A percentile compares a stretch with the other conserved stretches of the same genome.
Conservation (phyloP, 495 filamentous ascomycete species). For the Aspergillus olivimuriae region DNA sequence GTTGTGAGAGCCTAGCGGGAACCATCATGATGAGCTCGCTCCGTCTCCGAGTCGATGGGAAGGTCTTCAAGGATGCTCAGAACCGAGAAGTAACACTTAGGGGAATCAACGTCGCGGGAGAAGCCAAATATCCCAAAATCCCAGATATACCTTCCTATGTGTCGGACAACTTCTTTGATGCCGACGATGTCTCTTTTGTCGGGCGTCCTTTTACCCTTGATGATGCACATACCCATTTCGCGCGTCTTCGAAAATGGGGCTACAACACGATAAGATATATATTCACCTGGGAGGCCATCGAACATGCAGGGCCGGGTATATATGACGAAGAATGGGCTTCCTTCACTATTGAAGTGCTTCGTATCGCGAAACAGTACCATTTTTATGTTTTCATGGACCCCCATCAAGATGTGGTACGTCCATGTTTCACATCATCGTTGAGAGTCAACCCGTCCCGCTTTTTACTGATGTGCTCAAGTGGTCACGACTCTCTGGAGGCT, state of each 20-base stretch:
- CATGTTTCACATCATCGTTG: not conserved
- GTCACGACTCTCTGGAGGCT: slow-evolving; percentile 91
- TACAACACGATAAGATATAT: slow-evolving; percentile 96
- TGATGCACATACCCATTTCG: slow-evolving; percentile 82
- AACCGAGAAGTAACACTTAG: slow-evolving; percentile 63
- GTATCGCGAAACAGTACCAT: slow-evolving; percentile 79
- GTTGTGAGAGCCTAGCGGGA: not conserved
- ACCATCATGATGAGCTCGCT: slow-evolving; percentile 24
- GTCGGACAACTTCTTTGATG: slow-evolving; percentile 79
- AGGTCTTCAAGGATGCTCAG: slow-evolving; percentile 65
- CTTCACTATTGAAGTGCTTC: slow-evolving; percentile 78
- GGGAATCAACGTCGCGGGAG: slow-evolving; percentile 64
- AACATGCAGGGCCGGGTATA: slow-evolving; percentile 82
- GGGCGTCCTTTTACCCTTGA: slow-evolving; percentile 74
- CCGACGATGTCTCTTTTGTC: slow-evolving; percentile 85
- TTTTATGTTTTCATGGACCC: slow-evolving; percentile 98
- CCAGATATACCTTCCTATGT: slow-evolving; percentile 80
- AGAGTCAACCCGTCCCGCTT: too few species aligned
- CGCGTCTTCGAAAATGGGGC: slow-evolving; percentile 77
- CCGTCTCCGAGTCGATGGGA: slow-evolving; percentile 71
- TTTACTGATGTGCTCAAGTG: slow-evolving; percentile 49
- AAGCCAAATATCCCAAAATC: slow-evolving; percentile 64
- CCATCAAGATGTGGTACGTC: slow-evolving; percentile 86
- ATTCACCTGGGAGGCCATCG: slow-evolving; percentile 99
- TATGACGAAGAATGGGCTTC: slow-evolving; percentile 94